These are phyloP conservation scores for Penicillium rolfsii DNA, from an alignment of 2,329 filamentous ascomycete genomes.

Conservation along the genomic window DNA sequence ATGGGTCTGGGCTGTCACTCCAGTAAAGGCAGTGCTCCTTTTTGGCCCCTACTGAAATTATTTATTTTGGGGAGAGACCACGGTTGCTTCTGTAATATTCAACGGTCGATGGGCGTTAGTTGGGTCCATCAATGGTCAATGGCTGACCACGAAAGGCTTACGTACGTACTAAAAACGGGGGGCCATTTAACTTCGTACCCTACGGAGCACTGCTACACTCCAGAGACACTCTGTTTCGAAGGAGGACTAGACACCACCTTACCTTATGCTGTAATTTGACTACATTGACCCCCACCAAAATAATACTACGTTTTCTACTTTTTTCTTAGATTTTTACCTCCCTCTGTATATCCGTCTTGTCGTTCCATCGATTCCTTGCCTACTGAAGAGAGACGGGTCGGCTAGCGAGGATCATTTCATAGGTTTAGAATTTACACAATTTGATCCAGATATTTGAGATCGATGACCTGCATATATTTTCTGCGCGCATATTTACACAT, in stretches of 20 bases:
- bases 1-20: neutral
- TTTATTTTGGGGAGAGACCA: constrained; percentile 14
- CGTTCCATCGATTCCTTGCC: neutral
- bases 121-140: neutral
- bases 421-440: neutral
- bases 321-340: too few species aligned
- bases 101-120: neutral
- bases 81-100: constrained; percentile 9
- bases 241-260: neutral
- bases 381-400: neutral
- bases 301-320: too few species aligned
- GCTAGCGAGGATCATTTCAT: neutral
- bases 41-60: neutral
- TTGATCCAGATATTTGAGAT: too few species aligned
- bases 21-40: neutral
- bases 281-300: too few species aligned
- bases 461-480: too few species aligned
- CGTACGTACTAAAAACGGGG: constrained; percentile 1
- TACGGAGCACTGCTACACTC: too few species aligned
- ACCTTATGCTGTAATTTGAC: neutral
- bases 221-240: neutral
- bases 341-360: neutral
- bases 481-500: too few species aligned
- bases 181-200: neutral
- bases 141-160: neutral